These are phyloP conservation scores for Vigna mungo DNA, from an alignment of 306 rosid genomes.

Conservation along the genomic window DNA sequence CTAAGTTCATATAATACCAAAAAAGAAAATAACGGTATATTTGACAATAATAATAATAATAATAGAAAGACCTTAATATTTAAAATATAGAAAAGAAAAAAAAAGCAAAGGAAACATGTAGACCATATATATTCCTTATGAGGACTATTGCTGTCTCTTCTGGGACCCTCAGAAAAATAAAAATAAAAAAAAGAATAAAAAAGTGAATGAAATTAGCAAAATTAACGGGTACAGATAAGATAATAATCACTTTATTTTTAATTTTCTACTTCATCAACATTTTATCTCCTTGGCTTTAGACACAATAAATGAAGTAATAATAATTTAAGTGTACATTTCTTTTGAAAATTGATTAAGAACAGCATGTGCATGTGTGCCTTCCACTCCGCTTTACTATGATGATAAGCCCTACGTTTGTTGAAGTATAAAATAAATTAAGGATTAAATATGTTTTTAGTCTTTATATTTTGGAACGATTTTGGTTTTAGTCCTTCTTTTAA, in stretches of 20 bases:
- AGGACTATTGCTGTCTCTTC: background rate
- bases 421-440: background rate
- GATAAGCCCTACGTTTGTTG: background rate
- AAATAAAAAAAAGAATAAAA: background rate
- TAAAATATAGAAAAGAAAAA: background rate
- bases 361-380: slow-evolving; percentile 5
- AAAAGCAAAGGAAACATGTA: background rate
- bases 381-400: background rate
- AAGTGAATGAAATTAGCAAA: slow-evolving; percentile 18
- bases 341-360: slow-evolving; percentile 3
- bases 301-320: background rate
- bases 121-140: background rate
- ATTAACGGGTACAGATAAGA: background rate
- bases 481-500: too few relatives aligned
- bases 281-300: background rate
- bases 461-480: too few relatives aligned
- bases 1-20: background rate
- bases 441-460: too few relatives aligned
- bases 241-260: background rate
- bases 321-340: background rate
- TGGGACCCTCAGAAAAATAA: background rate
- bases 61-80: background rate
- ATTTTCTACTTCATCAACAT: background rate
- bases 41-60: background rate
- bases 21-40: too few relatives aligned